A percentile compares a stretch with the other conserved stretches of the same genome.
Evolutionary conservation across 2,329 filamentous ascomycete genomes (phyloP).

Genomic region (Alternaria longipes): DNA sequence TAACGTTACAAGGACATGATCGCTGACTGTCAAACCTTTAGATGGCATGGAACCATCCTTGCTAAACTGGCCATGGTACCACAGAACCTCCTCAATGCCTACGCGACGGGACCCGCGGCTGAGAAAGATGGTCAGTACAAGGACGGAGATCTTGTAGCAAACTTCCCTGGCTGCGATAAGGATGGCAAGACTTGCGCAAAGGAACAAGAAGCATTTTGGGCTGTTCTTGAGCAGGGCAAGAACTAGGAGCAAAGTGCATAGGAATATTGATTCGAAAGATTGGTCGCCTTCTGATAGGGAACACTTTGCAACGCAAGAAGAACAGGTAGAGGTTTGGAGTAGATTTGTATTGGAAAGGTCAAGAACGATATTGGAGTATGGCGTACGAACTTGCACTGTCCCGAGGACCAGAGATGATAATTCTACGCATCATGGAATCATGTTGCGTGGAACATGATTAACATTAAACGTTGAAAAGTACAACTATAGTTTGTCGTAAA

Average conservation of each 20-base stretch:
- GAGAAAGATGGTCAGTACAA: slow-evolving; percentile 68
- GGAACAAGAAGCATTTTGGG: slow-evolving; percentile 69
- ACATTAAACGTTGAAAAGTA: not conserved
- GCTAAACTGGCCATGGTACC: slow-evolving; percentile 90
- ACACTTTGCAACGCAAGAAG: not conserved
- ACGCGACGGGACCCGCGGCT: slow-evolving; percentile 59
- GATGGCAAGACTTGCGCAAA: slow-evolving; percentile 72
- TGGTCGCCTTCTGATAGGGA: not conserved
- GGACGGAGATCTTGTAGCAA: slow-evolving; percentile 84
- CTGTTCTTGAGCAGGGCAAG: slow-evolving; percentile 39
- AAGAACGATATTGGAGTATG: slow-evolving; percentile 8
- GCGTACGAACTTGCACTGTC: slow-evolving; percentile 5
- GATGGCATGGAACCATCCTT: slow-evolving; percentile 97
- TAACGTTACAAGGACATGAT: not conserved
- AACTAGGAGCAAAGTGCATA: slow-evolving; percentile 3
- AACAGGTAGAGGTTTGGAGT: not conserved
- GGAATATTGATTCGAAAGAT: not conserved
- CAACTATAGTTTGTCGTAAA: not conserved
- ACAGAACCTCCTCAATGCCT: slow-evolving; percentile 83
- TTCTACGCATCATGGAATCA: slow-evolving; percentile 1
- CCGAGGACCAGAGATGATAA: not conserved
- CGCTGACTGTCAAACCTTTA: slow-evolving; percentile 46
- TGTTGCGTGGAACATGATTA: not conserved
- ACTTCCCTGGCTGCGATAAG: slow-evolving; percentile 76
- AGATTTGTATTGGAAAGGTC: not conserved